phyloP scores from a whole-genome alignment of 352 stramenopile species.

The Globisporangium lucens region DNA sequence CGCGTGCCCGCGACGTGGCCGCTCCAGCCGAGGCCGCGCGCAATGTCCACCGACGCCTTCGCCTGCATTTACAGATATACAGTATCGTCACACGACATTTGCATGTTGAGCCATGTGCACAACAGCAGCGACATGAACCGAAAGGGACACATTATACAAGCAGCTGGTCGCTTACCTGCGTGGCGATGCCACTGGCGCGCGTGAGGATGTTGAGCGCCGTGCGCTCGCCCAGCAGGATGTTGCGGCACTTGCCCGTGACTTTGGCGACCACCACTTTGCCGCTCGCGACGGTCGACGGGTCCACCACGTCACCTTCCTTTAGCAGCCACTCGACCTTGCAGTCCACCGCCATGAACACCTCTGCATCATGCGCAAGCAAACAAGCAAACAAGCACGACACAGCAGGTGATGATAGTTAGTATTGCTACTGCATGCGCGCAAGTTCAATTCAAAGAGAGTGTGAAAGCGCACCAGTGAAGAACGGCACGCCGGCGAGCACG shows the following conservation, averaged over 20 bases:
- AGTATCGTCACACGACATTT: neutral
- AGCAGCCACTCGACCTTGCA: constrained; percentile 92
- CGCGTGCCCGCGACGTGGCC: constrained; percentile 95
- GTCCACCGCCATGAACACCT: constrained; percentile 90
- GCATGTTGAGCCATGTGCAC: neutral
- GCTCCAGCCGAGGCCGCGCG: constrained; percentile 78
- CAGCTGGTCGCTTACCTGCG: constrained; percentile 27
- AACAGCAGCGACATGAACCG: neutral
- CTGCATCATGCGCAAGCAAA: constrained; percentile 26
- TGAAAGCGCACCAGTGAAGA: constrained; percentile 74
- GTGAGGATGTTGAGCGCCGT: constrained; percentile 97
- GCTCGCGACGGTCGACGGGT: constrained; percentile 30
- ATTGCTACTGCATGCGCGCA: neutral
- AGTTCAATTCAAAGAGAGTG: neutral
- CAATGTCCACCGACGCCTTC: constrained; percentile 59
- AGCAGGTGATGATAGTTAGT: neutral
- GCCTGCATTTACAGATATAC: constrained; percentile 19
- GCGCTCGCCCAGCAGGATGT: constrained; percentile 95
- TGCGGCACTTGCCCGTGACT: constrained; percentile 92
- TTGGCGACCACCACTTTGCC: constrained; percentile 92
- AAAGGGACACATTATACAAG: neutral
- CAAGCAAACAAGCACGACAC: neutral
- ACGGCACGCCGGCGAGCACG: constrained; percentile 93
- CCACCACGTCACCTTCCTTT: constrained; percentile 60
- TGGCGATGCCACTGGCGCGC: constrained; percentile 95